A percentile compares a stretch with the other conserved stretches of the same genome.
These are phyloP conservation scores for Arctostaphylos glauca DNA, from an alignment of 148 eudicot species.

Conservation along the genomic window DNA sequence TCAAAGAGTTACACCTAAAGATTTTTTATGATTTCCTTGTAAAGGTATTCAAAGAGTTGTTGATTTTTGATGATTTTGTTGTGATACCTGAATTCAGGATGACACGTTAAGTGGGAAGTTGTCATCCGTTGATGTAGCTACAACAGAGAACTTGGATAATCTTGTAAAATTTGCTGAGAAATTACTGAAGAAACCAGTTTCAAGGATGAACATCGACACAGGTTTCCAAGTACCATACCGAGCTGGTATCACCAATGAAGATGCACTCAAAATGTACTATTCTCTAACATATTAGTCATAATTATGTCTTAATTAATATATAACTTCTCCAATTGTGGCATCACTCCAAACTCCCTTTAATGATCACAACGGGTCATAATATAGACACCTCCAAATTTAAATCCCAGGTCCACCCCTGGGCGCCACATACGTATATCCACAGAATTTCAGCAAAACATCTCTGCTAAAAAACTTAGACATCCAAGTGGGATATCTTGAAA, in stretches of 20 bases:
- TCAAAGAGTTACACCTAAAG: too few relatives aligned
- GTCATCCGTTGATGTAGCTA: constrained; percentile 19
- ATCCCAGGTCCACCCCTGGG: too few relatives aligned
- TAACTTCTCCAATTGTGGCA: background rate
- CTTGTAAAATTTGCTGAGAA: constrained; percentile 14
- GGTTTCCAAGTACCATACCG: constrained; percentile 11
- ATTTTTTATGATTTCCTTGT: too few relatives aligned
- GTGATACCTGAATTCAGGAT: background rate
- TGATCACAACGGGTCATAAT: background rate
- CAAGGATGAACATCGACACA: constrained; percentile 13
- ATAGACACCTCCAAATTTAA: too few relatives aligned
- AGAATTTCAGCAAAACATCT: too few relatives aligned
- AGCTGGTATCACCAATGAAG: constrained; percentile 19
- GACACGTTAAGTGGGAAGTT: constrained; percentile 17
- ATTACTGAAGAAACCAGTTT: constrained; percentile 22
- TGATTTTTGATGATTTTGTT: background rate
- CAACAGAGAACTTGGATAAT: constrained; percentile 16
- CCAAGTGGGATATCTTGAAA: too few relatives aligned
- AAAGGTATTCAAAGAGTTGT: background rate
- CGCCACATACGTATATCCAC: too few relatives aligned
- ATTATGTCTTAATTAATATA: too few relatives aligned
- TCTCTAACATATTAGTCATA: background rate
- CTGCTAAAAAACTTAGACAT: too few relatives aligned
- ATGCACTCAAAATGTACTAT: constrained; percentile 18
- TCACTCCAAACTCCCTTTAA: background rate